These are phyloP conservation scores for Lonicera japonica DNA, from an alignment of 129 eudicot genomes.

Conservation along the genomic window DNA sequence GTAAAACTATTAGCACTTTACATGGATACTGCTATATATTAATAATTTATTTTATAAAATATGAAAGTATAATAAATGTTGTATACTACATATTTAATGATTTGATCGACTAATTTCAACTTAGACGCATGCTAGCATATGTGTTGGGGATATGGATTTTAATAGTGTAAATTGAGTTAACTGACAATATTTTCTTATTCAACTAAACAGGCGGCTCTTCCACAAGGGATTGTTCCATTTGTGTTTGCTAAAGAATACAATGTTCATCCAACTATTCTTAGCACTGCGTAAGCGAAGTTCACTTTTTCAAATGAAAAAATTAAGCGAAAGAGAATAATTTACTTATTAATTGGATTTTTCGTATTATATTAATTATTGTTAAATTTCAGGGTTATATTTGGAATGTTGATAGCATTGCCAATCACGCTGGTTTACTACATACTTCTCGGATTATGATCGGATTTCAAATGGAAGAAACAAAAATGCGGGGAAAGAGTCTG, in stretches of 20 bases:
- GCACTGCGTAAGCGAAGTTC: constrained; percentile 67
- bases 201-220: constrained; percentile 69
- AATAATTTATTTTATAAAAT: too few relatives aligned
- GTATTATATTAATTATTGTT: too few relatives aligned
- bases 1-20: too few relatives aligned
- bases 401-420: constrained; percentile 95
- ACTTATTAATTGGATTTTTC: too few relatives aligned
- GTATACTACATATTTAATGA: neutral
- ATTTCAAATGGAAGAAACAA: neutral
- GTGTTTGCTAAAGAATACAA: constrained; percentile 94
- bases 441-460: constrained; percentile 66
- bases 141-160: neutral
- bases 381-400: constrained; percentile 77
- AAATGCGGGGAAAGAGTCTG: neutral
- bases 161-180: neutral
- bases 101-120: neutral
- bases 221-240: constrained; percentile 97
- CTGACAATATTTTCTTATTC: constrained; percentile 3
- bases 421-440: constrained; percentile 87
- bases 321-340: too few relatives aligned
- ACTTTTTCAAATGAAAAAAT: neutral
- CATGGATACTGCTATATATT: too few relatives aligned
- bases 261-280: constrained; percentile 85
- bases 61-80: neutral
- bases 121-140: neutral